Evolutionary conservation across 352 stramenopile species (phyloP), one percentile per base, ranked within the genome.

Genomic region (Phytophthora pisi): DNA sequence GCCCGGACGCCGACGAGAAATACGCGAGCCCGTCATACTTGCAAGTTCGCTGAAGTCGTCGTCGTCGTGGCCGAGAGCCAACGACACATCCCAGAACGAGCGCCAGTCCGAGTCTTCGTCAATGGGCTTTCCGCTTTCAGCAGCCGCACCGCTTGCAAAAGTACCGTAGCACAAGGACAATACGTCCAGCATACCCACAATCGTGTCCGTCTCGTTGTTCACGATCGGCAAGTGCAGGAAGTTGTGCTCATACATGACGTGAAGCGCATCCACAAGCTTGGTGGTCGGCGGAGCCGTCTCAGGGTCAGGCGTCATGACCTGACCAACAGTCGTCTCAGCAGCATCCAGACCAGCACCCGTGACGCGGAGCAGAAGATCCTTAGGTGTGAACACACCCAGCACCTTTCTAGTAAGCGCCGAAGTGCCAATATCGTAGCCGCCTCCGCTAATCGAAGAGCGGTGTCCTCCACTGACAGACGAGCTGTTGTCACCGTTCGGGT

Each of bases 201-300:
- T 96, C 16, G 81, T 88, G 5, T 74, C 68, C 2, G 83, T 86
- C 15, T 70, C 80, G 23, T 88, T 60, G 45, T 98, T 95, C 11
- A 98, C 95, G 1, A 99, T 95, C 23, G 97, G 97, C 49, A 99
- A 68, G 61, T 98, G 97, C 30, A 99, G 74, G 72, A 99, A 99
- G 60, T 97, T 96, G 65, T 99, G 96, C 59, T 99, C 97, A 66
- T 99, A 96, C 96, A 99, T 99, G 23, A 98, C 93, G 69, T 99
- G 97, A 43, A 99, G 81, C 18, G 97, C 97, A 59, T 99, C 97
- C 8, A 99, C 77, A 9, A 99, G 90, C 28, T 92, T 97, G 4
- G 93, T 98, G 52, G 81, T 96, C 5, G 95, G 94, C 16, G 84
- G 84, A 16, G 98, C 95, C 15, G 90, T 91, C 72, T 99, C 97